Evolutionary conservation across 1,139 yeast genomes (phyloP).

Genomic region (Kluyveromyces sp.): DNA sequence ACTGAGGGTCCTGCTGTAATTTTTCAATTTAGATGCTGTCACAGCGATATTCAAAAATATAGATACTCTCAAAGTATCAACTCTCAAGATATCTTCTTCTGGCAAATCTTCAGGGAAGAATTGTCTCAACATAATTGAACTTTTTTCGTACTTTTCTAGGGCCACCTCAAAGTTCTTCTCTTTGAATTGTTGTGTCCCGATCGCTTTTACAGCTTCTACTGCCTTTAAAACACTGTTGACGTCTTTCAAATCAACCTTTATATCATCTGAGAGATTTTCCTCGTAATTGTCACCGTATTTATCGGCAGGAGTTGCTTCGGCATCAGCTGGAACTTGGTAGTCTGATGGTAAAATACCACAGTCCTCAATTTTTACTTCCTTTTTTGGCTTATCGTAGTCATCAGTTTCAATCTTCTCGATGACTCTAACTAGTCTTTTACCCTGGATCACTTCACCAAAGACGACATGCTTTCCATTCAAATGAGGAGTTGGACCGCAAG

Average conservation of each 20-base stretch:
- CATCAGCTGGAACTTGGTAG: constrained; percentile 40
- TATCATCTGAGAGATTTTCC: constrained; percentile 68
- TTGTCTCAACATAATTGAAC: constrained; percentile 57
- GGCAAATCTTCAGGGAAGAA: constrained; percentile 67
- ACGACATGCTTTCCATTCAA: constrained; percentile 94
- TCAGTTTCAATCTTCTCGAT: constrained; percentile 63
- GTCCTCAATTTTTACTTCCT: constrained; percentile 62
- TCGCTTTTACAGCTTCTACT: constrained; percentile 57
- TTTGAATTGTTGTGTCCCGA: constrained; percentile 73
- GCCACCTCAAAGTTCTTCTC: constrained; percentile 51
- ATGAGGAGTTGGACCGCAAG: constrained; percentile 78
- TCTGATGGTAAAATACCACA: constrained; percentile 71
- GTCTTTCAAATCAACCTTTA: constrained; percentile 48
- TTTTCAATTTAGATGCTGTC: constrained; percentile 58
- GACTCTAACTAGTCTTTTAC: constrained; percentile 71
- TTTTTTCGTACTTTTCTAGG: constrained; percentile 62
- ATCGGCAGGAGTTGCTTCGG: constrained; percentile 39
- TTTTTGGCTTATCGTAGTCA: constrained; percentile 53
- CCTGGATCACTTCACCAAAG: constrained; percentile 81
- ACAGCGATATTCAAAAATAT: constrained; percentile 67
- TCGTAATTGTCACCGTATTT: constrained; percentile 84
- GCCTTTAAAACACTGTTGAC: constrained; percentile 64
- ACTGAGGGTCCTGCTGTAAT: constrained; percentile 47
- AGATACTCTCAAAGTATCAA: constrained; percentile 51
- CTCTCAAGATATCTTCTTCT: constrained; percentile 41